Evolutionary conservation across 345 rosid species (phyloP), one percentile per base, ranked within the genome.

Genomic region (Populus ilicifolia): DNA sequence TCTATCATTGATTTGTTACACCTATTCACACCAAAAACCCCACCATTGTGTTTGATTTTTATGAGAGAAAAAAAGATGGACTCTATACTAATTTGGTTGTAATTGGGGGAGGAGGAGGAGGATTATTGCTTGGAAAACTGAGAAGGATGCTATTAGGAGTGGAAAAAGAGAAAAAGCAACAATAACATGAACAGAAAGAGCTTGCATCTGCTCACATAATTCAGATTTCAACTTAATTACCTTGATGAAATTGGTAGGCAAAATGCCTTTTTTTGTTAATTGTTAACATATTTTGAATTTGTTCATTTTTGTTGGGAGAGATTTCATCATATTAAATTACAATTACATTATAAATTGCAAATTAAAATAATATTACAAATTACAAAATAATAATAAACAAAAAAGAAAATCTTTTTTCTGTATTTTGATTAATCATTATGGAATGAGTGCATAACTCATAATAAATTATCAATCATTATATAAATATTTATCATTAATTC

Each of bases 41-140:
- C 6, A 50, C 56, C n/a, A 50, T 50, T 5, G 56, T 50, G 17
- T 50, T 50, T 50, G 0, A 50, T 50, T 50, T 50, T 50, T 18
- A 21, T 18, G 56, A 50, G 56, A 27, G 1, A 17, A 50, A 50
- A 50, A 50, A 50, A 50, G 36, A 33, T 33, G 8, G 56, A 50
- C 8, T 16, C 0, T 50, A 8, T 50, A 50, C n/a, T 50, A 50
- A 50, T 50, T 50, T 50, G 20, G 56, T 0, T 50, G 56, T 17
- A 18, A 33, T 4, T 33, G 35, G 6, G 41, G 83, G 83, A 88
- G 86, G 88, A 20, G 89, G 36, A 33, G 36, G 96, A 10, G 90
- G 89, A 25, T 86, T 94, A 67, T 92, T 97, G 1, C 95, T 94
- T 4, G 90, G 88, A 25, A 94, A 94, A 82, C 78, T 94, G 71